Evolutionary conservation across 345 rosid species (phyloP).

Genomic region (Bruguiera sexangula): DNA sequence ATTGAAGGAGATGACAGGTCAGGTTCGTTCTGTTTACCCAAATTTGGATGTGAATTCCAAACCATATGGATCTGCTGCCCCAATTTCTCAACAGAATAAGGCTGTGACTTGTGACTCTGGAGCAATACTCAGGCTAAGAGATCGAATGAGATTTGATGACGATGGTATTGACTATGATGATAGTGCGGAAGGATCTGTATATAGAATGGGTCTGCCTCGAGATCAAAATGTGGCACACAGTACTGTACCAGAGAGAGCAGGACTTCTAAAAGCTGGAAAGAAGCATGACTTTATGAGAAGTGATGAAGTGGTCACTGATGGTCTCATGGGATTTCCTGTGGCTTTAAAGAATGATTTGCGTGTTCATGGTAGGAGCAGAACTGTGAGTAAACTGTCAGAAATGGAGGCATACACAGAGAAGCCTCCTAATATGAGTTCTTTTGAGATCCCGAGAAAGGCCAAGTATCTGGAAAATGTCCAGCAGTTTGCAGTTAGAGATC

Average conservation of each 20-base stretch:
- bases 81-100: slow-evolving; percentile 41
- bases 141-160: slow-evolving; percentile 42
- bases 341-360: slow-evolving; percentile 49
- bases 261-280: slow-evolving; percentile 49
- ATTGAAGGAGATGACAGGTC: slow-evolving; percentile 34
- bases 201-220: slow-evolving; percentile 54
- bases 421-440: slow-evolving; percentile 27
- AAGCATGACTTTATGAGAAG: slow-evolving; percentile 43
- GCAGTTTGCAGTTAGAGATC: slow-evolving; percentile 47
- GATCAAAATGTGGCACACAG: slow-evolving; percentile 34
- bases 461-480: slow-evolving; percentile 42
- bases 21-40: slow-evolving; percentile 40
- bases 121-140: slow-evolving; percentile 41
- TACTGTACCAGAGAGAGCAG: slow-evolving; percentile 37
- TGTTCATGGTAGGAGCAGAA: slow-evolving; percentile 42
- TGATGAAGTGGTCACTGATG: slow-evolving; percentile 41
- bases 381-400: slow-evolving; percentile 32
- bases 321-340: slow-evolving; percentile 50
- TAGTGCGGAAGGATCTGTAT: slow-evolving; percentile 49
- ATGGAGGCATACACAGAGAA: slow-evolving; percentile 30
- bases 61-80: slow-evolving; percentile 34
- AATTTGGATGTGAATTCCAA: slow-evolving; percentile 50
- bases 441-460: slow-evolving; percentile 39
- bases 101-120: slow-evolving; percentile 43
- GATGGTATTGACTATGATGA: slow-evolving; percentile 22